phyloP scores from a whole-genome alignment of 169 alveolate genomes.

The Cryptosporidium xiaoi region DNA sequence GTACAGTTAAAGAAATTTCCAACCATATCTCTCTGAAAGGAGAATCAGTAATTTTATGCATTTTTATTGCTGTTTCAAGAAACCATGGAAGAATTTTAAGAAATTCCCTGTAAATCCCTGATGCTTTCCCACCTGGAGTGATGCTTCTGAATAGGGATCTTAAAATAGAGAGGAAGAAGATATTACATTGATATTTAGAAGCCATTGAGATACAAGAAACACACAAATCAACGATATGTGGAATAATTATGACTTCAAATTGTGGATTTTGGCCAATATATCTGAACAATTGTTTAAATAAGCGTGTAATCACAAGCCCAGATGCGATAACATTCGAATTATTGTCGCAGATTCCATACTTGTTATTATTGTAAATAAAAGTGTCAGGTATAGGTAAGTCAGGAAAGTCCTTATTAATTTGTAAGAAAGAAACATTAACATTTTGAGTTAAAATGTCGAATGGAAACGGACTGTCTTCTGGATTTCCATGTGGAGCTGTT shows the following conservation, averaged over 20 bases:
- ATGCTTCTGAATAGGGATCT: conserved; percentile 66
- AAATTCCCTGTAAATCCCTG: conserved; percentile 71
- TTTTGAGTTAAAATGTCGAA: conserved; percentile 73
- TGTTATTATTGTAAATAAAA: conserved; percentile 18
- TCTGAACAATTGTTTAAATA: conserved; percentile 67
- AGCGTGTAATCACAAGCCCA: conserved; percentile 48
- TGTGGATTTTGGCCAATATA: conserved; percentile 73
- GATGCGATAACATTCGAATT: conserved; percentile 39
- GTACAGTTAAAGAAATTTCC: conserved; percentile 67
- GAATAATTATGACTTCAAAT: conserved; percentile 46
- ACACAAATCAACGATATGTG: conserved; percentile 57
- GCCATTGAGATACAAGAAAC: conserved; percentile 54
- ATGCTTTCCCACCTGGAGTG: conserved; percentile 74
- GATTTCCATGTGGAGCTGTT: conserved; percentile 75
- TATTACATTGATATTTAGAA: conserved; percentile 42
- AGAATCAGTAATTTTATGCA: conserved; percentile 49
- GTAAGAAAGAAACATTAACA: conserved; percentile 44
- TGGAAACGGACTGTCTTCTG: conserved; percentile 37
- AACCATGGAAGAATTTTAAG: conserved; percentile 67
- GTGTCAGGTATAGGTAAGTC: conserved; percentile 69
- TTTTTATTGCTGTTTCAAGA: conserved; percentile 57
- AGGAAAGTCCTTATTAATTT: conserved; percentile 18
- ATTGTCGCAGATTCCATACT: background rate
- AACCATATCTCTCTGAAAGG: conserved; percentile 69
- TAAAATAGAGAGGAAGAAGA: conserved; percentile 38